These are phyloP conservation scores for Pestalotiopsis fici DNA, from an alignment of 2,329 filamentous ascomycete genomes.

Conservation along the genomic window DNA sequence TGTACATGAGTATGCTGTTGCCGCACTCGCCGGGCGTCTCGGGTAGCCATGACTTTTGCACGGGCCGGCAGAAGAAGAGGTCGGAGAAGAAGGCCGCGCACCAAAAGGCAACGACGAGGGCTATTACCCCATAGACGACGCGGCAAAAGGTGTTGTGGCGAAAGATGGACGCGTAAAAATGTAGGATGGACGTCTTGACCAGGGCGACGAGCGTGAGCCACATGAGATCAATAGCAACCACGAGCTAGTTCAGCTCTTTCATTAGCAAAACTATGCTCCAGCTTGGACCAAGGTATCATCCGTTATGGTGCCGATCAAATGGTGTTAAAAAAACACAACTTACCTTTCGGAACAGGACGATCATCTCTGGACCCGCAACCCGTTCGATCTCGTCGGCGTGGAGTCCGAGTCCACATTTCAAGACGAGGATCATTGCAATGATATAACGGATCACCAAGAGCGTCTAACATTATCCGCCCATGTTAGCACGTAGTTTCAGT, in stretches of 20 bases:
- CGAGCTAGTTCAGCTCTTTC: slow-evolving; percentile 4
- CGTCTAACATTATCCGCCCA: neutral
- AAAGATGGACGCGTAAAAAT: slow-evolving; percentile 17
- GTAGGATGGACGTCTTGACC: slow-evolving; percentile 18
- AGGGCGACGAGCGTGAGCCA: slow-evolving; percentile 12
- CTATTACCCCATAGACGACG: slow-evolving; percentile 5
- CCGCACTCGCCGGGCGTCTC: slow-evolving; percentile 11
- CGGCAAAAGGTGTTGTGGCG: slow-evolving; percentile 5
- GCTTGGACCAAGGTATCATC: neutral
- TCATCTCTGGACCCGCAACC: slow-evolving; percentile 3
- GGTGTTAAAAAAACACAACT: no score
- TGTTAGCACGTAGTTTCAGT: neutral
- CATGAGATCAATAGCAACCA: slow-evolving; percentile 12
- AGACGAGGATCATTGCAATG: slow-evolving; percentile 11
- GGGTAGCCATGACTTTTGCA: slow-evolving; percentile 11
- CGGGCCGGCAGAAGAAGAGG: slow-evolving; percentile 12
- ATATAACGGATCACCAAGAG: slow-evolving; percentile 14
- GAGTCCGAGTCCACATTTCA: slow-evolving; percentile 17
- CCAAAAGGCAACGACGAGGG: slow-evolving; percentile 10
- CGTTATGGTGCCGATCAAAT: no score
- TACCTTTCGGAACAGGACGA: slow-evolving; percentile 11
- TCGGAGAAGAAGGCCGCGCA: slow-evolving; percentile 13
- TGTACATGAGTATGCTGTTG: slow-evolving; percentile 9
- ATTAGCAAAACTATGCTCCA: neutral
- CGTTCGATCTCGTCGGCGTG: slow-evolving; percentile 9